Evolutionary conservation across 768 basidiomycete species (phyloP).

Genomic region (Termitomyces sp.): DNA sequence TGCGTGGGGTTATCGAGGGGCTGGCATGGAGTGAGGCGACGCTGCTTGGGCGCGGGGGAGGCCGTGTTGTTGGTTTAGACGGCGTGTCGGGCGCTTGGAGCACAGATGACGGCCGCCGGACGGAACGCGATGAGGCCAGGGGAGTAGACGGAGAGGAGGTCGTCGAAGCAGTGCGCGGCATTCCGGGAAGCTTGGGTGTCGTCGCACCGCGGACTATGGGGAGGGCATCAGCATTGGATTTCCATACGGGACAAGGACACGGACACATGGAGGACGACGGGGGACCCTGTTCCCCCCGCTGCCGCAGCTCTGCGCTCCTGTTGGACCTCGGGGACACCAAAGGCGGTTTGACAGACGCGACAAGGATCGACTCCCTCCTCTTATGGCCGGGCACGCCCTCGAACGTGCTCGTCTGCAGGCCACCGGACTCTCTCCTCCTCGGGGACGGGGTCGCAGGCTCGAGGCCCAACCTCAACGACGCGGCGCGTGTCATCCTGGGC

Average conservation of each 20-base stretch:
- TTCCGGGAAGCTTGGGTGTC: conserved; percentile 34
- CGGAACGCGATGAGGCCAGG: conserved; percentile 4
- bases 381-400: conserved; percentile 86
- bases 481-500: conserved; percentile 74
- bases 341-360: conserved; percentile 63
- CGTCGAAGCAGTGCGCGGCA: conserved; percentile 40
- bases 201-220: conserved; percentile 42
- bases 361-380: conserved; percentile 66
- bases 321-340: conserved; percentile 66
- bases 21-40: conserved; percentile 29
- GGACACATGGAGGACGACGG: conserved; percentile 69
- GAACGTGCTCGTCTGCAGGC: conserved; percentile 43
- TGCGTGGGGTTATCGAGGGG: conserved; percentile 63
- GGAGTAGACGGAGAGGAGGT: conserved; percentile 16
- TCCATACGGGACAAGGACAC: too few species aligned
- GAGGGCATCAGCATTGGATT: neutral
- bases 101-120: conserved; percentile 14
- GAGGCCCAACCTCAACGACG: conserved; percentile 60
- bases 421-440: conserved; percentile 31
- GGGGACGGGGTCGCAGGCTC: conserved; percentile 29
- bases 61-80: conserved; percentile 12
- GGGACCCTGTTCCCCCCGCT: conserved; percentile 52
- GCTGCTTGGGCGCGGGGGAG: conserved; percentile 52
- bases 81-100: conserved; percentile 16
- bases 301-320: conserved; percentile 70